These are phyloP conservation scores for Melampsora americana DNA, from an alignment of 1,284 basidiomycete genomes.

Conservation along the genomic window DNA sequence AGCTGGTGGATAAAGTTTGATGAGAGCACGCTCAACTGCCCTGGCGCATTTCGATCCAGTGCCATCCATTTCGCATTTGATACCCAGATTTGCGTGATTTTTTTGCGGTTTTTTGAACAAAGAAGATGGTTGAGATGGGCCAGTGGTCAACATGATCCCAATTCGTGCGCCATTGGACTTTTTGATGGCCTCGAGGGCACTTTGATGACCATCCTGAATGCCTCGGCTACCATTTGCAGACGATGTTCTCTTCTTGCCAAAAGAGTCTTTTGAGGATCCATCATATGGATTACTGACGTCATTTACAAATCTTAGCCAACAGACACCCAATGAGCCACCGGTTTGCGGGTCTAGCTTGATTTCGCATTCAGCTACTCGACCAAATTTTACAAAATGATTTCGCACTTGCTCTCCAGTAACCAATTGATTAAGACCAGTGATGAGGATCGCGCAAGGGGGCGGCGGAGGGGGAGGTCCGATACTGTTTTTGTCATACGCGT, in stretches of 20 bases:
- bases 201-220: slow-evolving; percentile 55
- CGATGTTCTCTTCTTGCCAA: slow-evolving; percentile 52
- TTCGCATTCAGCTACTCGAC: slow-evolving; percentile 68
- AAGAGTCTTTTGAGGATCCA: slow-evolving; percentile 43
- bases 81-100: slow-evolving; percentile 19
- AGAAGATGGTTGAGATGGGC: slow-evolving; percentile 2
- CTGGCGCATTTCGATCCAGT: slow-evolving; percentile 54
- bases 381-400: slow-evolving; percentile 67
- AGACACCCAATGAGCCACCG: slow-evolving; percentile 77
- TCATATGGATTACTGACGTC: slow-evolving; percentile 52
- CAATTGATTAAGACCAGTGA: slow-evolving; percentile 70
- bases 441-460: slow-evolving; percentile 63
- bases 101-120: slow-evolving; percentile 12
- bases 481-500: slow-evolving; percentile 73
- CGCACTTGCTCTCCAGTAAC: slow-evolving; percentile 67
- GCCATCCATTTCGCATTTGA: slow-evolving; percentile 55
- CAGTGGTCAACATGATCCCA: slow-evolving; percentile 47
- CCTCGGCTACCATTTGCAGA: slow-evolving; percentile 51
- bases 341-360: slow-evolving; percentile 75
- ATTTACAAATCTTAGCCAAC: slow-evolving; percentile 67
- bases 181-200: slow-evolving; percentile 46
- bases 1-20: slow-evolving; percentile 31
- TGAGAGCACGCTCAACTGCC: slow-evolving; percentile 46
- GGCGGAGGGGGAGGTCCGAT: slow-evolving; percentile 71
- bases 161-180: slow-evolving; percentile 50